phyloP scores from a whole-genome alignment of 2,329 filamentous ascomycete genomes.

The Calonectria pseudoreteaudii region DNA sequence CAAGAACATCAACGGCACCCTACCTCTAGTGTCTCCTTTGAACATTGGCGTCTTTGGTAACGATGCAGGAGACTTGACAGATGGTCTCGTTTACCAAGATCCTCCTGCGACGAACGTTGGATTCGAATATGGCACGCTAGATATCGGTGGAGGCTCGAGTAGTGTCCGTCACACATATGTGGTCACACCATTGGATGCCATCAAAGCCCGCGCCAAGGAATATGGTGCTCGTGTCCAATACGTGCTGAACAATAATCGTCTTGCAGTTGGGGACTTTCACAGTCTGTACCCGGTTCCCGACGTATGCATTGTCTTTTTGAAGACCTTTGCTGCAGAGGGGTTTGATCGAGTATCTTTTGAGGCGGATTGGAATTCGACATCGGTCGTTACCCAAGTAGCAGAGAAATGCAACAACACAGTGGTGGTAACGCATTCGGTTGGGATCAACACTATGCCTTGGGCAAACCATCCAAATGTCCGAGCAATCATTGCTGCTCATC shows the following conservation, averaged over 20 bases:
- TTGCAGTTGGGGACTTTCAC: conserved; percentile 49
- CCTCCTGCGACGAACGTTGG: not conserved
- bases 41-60: conserved; percentile 15
- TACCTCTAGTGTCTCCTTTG: conserved; percentile 69
- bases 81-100: not conserved
- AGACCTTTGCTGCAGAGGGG: conserved; percentile 73
- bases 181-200: conserved; percentile 65
- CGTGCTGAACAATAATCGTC: conserved; percentile 57
- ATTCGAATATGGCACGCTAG: conserved; percentile 50
- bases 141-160: conserved; percentile 70
- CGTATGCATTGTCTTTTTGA: conserved; percentile 72
- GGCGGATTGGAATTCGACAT: not conserved
- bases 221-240: conserved; percentile 58
- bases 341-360: conserved; percentile 64
- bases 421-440: conserved; percentile 75
- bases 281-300: conserved; percentile 65
- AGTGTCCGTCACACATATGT: conserved; percentile 63
- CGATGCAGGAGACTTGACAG: not conserved
- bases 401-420: conserved; percentile 71
- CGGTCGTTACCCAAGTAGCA: conserved; percentile 69
- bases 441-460: conserved; percentile 74
- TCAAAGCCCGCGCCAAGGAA: conserved; percentile 58
- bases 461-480: conserved; percentile 73
- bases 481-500: conserved; percentile 73
- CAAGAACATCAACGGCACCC: conserved; percentile 57